phyloP scores from a whole-genome alignment of 164 flowering plant species.

The Chimonanthus praecox region DNA sequence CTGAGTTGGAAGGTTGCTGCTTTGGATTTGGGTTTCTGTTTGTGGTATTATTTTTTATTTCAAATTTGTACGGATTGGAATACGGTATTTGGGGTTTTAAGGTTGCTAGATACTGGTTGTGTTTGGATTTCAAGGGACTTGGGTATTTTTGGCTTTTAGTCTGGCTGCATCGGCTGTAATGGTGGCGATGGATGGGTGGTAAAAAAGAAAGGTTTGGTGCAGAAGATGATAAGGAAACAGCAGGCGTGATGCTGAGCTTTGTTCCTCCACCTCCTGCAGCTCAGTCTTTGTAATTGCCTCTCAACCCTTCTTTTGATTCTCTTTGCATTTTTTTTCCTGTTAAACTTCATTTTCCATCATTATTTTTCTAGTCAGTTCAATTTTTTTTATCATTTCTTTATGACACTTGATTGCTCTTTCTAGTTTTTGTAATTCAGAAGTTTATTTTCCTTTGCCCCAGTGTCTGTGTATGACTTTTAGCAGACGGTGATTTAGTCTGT shows the following conservation, averaged over 20 bases:
- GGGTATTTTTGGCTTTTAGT: not conserved
- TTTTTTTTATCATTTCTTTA: too few relatives aligned
- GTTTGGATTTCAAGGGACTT: not conserved
- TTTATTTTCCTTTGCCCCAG: too few relatives aligned
- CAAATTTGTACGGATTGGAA: not conserved
- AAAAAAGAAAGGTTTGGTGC: constrained; percentile 2
- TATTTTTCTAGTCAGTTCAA: not conserved
- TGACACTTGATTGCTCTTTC: not conserved
- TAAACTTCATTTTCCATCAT: too few relatives aligned
- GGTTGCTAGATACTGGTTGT: not conserved
- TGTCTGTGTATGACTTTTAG: too few relatives aligned
- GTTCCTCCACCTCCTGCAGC: constrained; percentile 9
- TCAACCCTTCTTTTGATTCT: not conserved
- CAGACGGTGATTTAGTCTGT: too few relatives aligned
- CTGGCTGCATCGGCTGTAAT: not conserved
- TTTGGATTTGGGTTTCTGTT: not conserved
- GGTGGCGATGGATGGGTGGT: constrained; percentile 11
- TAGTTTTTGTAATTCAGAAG: not conserved
- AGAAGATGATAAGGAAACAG: constrained; percentile 13
- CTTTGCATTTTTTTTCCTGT: too few relatives aligned
- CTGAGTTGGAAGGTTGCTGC: not conserved
- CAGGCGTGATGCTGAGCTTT: constrained; percentile 16
- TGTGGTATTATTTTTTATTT: not conserved
- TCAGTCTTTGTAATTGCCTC: constrained; percentile 5
- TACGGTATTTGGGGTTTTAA: too few relatives aligned